These are phyloP conservation scores for Globisporangium perplexum DNA, from an alignment of 352 stramenopile species.

Conservation along the genomic window DNA sequence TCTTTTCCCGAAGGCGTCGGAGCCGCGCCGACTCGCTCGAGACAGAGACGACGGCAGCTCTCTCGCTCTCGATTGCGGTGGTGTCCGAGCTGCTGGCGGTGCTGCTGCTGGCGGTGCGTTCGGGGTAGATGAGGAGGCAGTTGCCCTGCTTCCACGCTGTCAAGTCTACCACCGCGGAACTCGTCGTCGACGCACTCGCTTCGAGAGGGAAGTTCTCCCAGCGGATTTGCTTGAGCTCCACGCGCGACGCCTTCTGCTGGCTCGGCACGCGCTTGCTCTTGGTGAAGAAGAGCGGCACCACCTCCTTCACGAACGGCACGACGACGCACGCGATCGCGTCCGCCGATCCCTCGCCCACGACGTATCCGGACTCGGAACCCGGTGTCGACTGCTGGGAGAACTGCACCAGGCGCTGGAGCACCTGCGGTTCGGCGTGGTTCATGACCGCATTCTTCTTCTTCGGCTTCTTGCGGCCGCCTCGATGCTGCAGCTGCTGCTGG, in stretches of 20 bases:
- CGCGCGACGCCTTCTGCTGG: neutral
- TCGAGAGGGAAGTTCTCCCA: slow-evolving; percentile 11
- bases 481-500: neutral
- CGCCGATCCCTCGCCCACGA: neutral
- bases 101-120: neutral
- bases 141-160: slow-evolving; percentile 22
- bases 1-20: slow-evolving; percentile 1
- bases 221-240: slow-evolving; percentile 9
- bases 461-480: slow-evolving; percentile 1
- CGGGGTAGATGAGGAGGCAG: slow-evolving; percentile 31
- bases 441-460: slow-evolving; percentile 42
- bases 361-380: neutral
- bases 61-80: slow-evolving; percentile 9
- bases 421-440: slow-evolving; percentile 21
- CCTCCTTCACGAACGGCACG: slow-evolving; percentile 10
- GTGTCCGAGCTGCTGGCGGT: neutral
- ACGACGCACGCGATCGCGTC: slow-evolving; percentile 9
- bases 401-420: slow-evolving; percentile 30
- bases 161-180: slow-evolving; percentile 8
- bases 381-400: slow-evolving; percentile 9
- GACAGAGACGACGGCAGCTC: neutral
- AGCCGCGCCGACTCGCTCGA: neutral
- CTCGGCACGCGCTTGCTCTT: neutral
- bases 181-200: too few relatives aligned
- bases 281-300: slow-evolving; percentile 8